A percentile compares a stretch with the other conserved stretches of the same genome.
Conservation (phyloP, 306 rosid species). For the Prunus fruticosa region DNA sequence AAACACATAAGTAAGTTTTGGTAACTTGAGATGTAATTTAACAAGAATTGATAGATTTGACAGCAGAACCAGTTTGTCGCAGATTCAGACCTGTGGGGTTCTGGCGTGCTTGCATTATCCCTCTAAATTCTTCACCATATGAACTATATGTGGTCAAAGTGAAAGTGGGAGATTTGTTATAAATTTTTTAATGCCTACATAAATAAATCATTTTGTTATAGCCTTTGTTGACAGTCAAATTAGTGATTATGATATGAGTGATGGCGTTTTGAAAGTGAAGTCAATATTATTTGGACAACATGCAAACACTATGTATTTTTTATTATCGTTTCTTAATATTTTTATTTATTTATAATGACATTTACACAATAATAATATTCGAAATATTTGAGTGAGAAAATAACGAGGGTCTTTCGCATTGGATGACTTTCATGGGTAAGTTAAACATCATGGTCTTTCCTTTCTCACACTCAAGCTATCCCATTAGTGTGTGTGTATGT, state of each 20-base stretch:
- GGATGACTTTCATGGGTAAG: neutral
- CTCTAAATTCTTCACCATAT: too few species aligned
- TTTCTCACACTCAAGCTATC: neutral
- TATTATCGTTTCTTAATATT: too few species aligned
- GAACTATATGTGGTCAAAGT: too few species aligned
- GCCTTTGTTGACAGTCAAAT: neutral
- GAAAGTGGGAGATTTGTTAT: neutral
- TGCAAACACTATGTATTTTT: too few species aligned
- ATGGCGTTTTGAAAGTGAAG: neutral
- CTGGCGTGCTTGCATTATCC: neutral
- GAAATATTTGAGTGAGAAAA: too few species aligned
- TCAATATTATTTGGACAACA: neutral
- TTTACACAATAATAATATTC: too few species aligned
- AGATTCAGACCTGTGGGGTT: neutral
- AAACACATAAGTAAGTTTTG: neutral
- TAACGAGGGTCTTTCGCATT: neutral
- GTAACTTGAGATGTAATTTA: neutral
- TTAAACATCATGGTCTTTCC: neutral
- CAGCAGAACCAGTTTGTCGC: neutral
- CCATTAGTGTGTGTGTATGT: neutral
- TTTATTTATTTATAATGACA: fast-evolving
- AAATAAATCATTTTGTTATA: too few species aligned
- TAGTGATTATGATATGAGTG: neutral
- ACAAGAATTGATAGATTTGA: neutral
- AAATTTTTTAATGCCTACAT: too few species aligned